These are phyloP conservation scores for Penicillium coffeae DNA, from an alignment of 495 filamentous ascomycete genomes.

Conservation along the genomic window DNA sequence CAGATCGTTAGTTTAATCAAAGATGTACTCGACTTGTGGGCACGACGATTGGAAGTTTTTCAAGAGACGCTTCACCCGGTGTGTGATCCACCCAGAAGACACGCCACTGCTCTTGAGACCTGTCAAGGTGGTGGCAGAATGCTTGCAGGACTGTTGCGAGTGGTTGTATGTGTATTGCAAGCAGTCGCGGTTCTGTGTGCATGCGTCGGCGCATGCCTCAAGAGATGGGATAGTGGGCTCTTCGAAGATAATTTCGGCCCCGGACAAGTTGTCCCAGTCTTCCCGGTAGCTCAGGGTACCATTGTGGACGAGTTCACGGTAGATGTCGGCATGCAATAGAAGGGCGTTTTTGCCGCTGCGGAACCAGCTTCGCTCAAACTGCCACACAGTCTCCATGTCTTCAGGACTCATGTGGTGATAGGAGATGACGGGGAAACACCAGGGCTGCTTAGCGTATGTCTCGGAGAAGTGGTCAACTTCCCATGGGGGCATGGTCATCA, in stretches of 20 bases:
- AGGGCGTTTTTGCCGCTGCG: constrained; percentile 26
- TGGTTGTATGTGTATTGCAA: constrained; percentile 40
- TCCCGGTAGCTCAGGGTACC: constrained; percentile 11
- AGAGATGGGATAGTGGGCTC: constrained; percentile 18
- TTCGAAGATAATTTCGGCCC: constrained; percentile 16
- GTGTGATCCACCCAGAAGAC: constrained; percentile 31
- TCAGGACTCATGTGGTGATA: constrained; percentile 45
- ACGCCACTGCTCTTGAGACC: constrained; percentile 21
- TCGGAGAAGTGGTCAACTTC: constrained; percentile 42
- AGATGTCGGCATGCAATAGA: constrained; percentile 33
- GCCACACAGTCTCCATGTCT: constrained; percentile 41
- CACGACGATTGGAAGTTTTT: constrained; percentile 26
- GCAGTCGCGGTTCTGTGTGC: constrained; percentile 34
- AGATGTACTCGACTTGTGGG: constrained; percentile 26
- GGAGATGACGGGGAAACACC: constrained; percentile 48
- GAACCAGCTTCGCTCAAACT: constrained; percentile 47
- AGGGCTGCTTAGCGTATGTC: constrained; percentile 37
- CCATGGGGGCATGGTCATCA: constrained; percentile 27
- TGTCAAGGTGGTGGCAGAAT: constrained; percentile 28
- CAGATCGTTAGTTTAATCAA: constrained; percentile 11
- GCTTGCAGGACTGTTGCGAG: constrained; percentile 23
- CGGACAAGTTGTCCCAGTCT: constrained; percentile 34
- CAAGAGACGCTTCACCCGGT: constrained; percentile 23
- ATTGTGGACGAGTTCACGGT: constrained; percentile 25
- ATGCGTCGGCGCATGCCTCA: constrained; percentile 34